Evolutionary conservation across 257 asterid genomes (phyloP).

Genomic region (Phtheirospermum japonicum): DNA sequence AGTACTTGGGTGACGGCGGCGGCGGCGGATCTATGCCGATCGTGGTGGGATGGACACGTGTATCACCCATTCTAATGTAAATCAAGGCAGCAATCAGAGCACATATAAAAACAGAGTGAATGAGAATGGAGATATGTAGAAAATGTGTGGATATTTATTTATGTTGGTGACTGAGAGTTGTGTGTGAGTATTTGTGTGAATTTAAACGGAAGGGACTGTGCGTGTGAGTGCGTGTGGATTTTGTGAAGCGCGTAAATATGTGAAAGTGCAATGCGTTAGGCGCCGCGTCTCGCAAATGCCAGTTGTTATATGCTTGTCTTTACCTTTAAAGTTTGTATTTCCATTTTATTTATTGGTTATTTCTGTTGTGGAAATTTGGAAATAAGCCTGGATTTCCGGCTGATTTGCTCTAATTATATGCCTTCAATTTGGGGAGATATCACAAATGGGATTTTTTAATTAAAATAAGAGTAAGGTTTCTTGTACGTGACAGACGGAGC

Average conservation of each 20-base stretch:
- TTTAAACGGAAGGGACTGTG: neutral
- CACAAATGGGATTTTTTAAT: no score
- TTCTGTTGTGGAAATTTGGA: neutral
- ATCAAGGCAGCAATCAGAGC: neutral
- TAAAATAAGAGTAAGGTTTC: no score
- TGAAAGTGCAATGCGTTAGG: no score
- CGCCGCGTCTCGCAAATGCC: no score
- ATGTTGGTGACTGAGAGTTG: neutral
- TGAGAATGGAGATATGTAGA: neutral
- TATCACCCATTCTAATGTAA: conserved; percentile 29
- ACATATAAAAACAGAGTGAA: neutral
- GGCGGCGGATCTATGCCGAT: conserved; percentile 21
- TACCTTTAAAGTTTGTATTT: neutral
- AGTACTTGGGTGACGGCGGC: conserved; percentile 22
- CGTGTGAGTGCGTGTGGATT: neutral
- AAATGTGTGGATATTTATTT: neutral
- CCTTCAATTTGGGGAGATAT: conserved; percentile 16
- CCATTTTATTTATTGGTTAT: neutral
- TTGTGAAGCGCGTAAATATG: no score
- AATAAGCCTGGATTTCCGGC: neutral
- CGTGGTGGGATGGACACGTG: conserved; percentile 42
- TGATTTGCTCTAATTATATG: conserved; percentile 18
- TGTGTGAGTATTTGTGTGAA: no score
- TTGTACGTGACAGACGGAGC: no score
- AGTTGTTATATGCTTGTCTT: no score